Evolutionary conservation across 1,284 basidiomycete genomes (phyloP).

Genomic region (Pseudozyma tsukubaensis): DNA sequence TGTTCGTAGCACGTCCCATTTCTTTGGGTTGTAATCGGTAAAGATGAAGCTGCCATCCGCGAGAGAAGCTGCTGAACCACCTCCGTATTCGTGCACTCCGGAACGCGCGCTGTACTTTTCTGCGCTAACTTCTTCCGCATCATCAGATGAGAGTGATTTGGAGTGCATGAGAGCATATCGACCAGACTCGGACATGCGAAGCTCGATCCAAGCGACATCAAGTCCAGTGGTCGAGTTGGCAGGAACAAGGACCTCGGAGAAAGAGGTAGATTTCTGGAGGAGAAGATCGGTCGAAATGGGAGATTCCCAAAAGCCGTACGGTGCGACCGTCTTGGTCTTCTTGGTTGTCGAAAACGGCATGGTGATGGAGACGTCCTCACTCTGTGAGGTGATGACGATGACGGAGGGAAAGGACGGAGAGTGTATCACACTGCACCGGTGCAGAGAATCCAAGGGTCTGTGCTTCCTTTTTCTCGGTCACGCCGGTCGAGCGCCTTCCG

Average conservation of each 20-base stretch:
- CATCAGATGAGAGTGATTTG: constrained; percentile 51
- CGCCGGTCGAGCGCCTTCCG: constrained; percentile 11
- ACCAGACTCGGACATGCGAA: constrained; percentile 75
- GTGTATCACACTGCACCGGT: not conserved
- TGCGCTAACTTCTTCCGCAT: constrained; percentile 31
- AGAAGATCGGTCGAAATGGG: constrained; percentile 74
- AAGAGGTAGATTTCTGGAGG: constrained; percentile 70
- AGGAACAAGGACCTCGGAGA: constrained; percentile 43
- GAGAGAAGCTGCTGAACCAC: constrained; percentile 50
- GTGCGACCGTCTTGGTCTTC: constrained; percentile 40
- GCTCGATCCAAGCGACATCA: constrained; percentile 75
- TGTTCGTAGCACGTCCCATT: constrained; percentile 33
- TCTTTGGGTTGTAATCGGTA: constrained; percentile 47
- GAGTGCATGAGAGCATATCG: constrained; percentile 74
- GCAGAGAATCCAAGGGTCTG: constrained; percentile 16
- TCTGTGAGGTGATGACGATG: not conserved
- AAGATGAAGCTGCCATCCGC: constrained; percentile 52
- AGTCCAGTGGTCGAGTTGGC: constrained; percentile 47
- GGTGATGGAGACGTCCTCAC: not conserved
- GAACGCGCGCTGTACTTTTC: constrained; percentile 53
- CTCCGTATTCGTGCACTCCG: constrained; percentile 63
- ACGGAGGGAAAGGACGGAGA: constrained; percentile 2
- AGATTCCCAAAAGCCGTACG: constrained; percentile 72
- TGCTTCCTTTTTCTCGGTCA: constrained; percentile 7
- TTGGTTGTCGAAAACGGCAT: constrained; percentile 22